phyloP scores from a whole-genome alignment of 495 filamentous ascomycete genomes.

The Penicillium cataractarum region DNA sequence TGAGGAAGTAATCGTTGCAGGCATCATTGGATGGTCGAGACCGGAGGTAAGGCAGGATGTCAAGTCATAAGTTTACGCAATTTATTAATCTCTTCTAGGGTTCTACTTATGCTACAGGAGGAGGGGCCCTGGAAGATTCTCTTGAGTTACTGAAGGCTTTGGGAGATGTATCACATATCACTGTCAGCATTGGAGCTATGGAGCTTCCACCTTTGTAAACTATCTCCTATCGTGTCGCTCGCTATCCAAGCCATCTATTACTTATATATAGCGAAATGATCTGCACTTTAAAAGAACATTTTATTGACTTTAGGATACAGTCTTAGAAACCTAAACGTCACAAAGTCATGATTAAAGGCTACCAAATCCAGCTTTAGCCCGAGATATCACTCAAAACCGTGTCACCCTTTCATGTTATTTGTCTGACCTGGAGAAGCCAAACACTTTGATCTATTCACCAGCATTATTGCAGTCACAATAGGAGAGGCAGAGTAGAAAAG shows the following conservation, averaged over 20 bases:
- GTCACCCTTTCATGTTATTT: too few species aligned
- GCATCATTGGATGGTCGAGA: conserved; percentile 17
- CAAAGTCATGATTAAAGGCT: too few species aligned
- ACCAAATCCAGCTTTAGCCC: too few species aligned
- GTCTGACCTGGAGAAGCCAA: too few species aligned
- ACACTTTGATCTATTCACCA: too few species aligned
- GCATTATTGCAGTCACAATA: too few species aligned
- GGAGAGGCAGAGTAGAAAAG: too few species aligned
- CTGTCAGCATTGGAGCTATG: neutral
- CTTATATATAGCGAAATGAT: neutral
- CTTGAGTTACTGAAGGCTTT: neutral
- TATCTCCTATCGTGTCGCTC: neutral
- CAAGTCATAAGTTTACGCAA: neutral
- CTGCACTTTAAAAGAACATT: neutral
- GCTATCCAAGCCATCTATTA: neutral
- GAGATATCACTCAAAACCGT: too few species aligned
- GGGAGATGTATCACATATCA: neutral
- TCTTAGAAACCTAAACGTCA: too few species aligned
- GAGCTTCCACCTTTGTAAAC: neutral
- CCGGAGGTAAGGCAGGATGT: conserved; percentile 6
- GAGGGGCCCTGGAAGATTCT: neutral
- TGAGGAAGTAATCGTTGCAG: conserved; percentile 2
- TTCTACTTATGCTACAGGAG: neutral
- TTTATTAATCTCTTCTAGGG: neutral
- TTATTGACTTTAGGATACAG: too few species aligned